Evolutionary conservation across 345 rosid genomes (phyloP).

Genomic region (Acer negundo): DNA sequence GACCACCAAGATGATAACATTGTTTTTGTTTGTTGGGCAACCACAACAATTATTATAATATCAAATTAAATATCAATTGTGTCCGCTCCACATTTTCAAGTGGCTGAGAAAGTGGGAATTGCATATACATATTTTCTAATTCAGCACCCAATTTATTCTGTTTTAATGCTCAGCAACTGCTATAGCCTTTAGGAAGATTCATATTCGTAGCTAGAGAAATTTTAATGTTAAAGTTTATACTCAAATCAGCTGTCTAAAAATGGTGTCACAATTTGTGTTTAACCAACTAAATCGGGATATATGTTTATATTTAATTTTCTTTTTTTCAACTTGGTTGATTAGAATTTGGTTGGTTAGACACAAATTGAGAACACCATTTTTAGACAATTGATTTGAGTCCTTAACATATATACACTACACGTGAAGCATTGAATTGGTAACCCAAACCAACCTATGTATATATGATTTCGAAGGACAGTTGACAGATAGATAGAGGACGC

Average conservation of each 20-base stretch:
- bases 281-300: too few relatives aligned
- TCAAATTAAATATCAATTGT: not conserved
- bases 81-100: slow-evolving; percentile 2
- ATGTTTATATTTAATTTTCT: too few relatives aligned
- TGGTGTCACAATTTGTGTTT: too few relatives aligned
- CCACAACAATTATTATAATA: slow-evolving; percentile 10
- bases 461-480: too few relatives aligned
- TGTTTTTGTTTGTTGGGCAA: slow-evolving; percentile 23
- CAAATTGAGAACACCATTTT: too few relatives aligned
- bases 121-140: not conserved
- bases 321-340: too few relatives aligned
- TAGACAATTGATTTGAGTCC: too few relatives aligned
- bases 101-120: not conserved
- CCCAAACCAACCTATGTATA: not conserved
- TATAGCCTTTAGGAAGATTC: not conserved
- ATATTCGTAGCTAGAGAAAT: not conserved
- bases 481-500: too few relatives aligned
- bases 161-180: not conserved
- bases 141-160: slow-evolving; percentile 4
- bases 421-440: slow-evolving; percentile 1
- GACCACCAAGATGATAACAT: slow-evolving; percentile 30
- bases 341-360: too few relatives aligned
- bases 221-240: not conserved
- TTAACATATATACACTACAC: not conserved
- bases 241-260: too few relatives aligned